These are phyloP conservation scores for Crithidia acanthocephali DNA, from an alignment of 208 protist species.

Conservation along the genomic window DNA sequence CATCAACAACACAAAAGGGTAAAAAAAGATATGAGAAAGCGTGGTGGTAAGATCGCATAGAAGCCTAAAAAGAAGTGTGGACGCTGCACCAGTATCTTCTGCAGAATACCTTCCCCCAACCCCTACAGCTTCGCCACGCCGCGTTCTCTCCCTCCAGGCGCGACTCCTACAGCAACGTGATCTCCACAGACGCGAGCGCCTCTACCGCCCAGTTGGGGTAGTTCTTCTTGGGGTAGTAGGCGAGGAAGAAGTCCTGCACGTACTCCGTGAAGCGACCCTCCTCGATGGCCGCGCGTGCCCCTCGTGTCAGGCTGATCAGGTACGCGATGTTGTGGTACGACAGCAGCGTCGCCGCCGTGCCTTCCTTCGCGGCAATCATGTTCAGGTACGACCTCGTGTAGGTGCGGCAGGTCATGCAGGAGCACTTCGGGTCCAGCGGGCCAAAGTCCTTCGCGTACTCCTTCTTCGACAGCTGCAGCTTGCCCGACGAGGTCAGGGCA, in stretches of 20 bases:
- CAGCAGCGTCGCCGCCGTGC: conserved; percentile 92
- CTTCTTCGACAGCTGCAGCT: conserved; percentile 79
- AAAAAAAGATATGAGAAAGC: too few relatives aligned
- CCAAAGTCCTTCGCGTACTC: conserved; percentile 74
- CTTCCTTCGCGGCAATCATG: conserved; percentile 89
- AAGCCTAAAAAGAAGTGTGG: too few relatives aligned
- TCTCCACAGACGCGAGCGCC: conserved; percentile 80
- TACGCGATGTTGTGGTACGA: conserved; percentile 99
- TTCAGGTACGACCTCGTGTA: conserved; percentile 96
- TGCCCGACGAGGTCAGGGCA: conserved; percentile 89
- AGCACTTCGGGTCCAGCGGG: conserved; percentile 89
- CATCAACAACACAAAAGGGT: too few relatives aligned
- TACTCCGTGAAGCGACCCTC: conserved; percentile 82
- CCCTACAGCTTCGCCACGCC: too few relatives aligned
- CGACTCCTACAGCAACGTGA: conserved; percentile 55
- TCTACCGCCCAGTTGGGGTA: conserved; percentile 93
- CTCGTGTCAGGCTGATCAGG: conserved; percentile 93
- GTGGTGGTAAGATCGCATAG: too few relatives aligned
- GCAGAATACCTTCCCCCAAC: too few relatives aligned
- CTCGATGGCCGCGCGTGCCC: conserved; percentile 85
- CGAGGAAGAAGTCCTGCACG: conserved; percentile 88
- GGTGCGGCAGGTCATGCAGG: conserved; percentile 91
- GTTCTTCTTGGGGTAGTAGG: conserved; percentile 81
- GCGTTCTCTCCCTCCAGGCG: too few relatives aligned
- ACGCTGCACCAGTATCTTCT: too few relatives aligned